Evolutionary conservation across 106 monocot genomes (phyloP), one percentile per base, ranked within the genome.

Genomic region (Apostasia shenzhenica): DNA sequence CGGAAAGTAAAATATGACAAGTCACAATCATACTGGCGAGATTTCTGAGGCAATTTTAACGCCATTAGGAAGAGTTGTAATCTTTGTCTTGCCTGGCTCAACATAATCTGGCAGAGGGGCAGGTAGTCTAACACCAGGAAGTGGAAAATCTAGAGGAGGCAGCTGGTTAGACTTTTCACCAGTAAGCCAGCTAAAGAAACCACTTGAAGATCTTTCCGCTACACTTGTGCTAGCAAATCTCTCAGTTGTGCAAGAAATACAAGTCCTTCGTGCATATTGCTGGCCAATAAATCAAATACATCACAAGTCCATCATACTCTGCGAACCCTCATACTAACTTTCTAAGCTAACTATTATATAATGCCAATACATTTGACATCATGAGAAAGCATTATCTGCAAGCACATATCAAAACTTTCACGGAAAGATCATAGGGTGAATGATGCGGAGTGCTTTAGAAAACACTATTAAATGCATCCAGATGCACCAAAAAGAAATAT

Each of bases 21-120:
- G 67, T 8, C 56, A 11, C 45, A 47, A 52, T 46, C 82, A 67
- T 89, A 93, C 93, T 12, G 81, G 49, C 56, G 93, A 81, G 44
- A 76, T 80, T 76, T 93, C 93, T 37, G 93, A 93, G 11, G 93
- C 93, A 78, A 93, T 86, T 66, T 86, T 89, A 47, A 86, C 81
- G 44, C 88, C 88, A 80, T 89, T 93, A 37, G 88, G 79, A 73
- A 93, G 89, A 74, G 81, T 84, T 3, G 93, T 93, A 59, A 89
- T 69, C 63, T 78, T 84, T 52, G 93, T 93, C 74, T 82, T 85
- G 37, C 81, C 78, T 50, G 93, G 83, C 50, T 86, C 86, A 47
- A 88, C 81, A 77, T 79, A 78, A 68, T 93, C 93, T 12, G 88
- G 83, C 56, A 93, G 76, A 45, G 88, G 67, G 12, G 93, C 80